phyloP scores from a whole-genome alignment of 2,329 filamentous ascomycete species.

The Cladorrhinum sp. region DNA sequence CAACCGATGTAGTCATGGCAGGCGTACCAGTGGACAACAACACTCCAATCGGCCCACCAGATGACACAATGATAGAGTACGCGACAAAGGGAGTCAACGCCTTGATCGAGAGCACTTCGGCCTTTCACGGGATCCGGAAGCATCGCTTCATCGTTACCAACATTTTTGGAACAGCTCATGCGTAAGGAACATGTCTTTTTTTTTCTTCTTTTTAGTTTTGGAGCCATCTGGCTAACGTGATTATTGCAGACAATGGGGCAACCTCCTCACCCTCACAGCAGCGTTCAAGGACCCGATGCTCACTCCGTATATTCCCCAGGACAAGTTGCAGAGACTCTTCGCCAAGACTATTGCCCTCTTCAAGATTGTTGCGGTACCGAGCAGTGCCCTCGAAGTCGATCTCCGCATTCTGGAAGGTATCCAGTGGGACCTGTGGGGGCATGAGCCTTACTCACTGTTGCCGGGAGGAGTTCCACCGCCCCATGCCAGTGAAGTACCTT shows the following conservation, averaged over 20 bases:
- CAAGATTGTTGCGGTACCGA: constrained; percentile 63
- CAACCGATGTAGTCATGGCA: constrained; percentile 12
- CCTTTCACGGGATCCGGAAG: constrained; percentile 66
- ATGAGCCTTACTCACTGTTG: background rate
- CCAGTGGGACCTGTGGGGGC: constrained; percentile 40
- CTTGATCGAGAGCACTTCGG: constrained; percentile 78
- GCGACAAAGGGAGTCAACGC: constrained; percentile 66
- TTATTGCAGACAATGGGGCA: constrained; percentile 83
- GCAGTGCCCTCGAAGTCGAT: constrained; percentile 72
- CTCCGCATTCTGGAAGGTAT: constrained; percentile 66
- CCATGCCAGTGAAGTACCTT: background rate
- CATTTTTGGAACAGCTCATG: constrained; percentile 90
- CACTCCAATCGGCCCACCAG: constrained; percentile 18
- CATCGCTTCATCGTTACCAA: constrained; percentile 85
- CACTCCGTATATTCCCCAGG: constrained; percentile 52
- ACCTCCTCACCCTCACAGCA: constrained; percentile 84
- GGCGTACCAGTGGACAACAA: constrained; percentile 11
- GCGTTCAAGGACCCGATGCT: constrained; percentile 68
- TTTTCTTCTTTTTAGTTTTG: constrained; percentile 5
- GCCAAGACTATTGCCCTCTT: constrained; percentile 75
- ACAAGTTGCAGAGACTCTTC: constrained; percentile 59
- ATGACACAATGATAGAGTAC: constrained; percentile 44
- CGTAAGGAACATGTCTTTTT: constrained; percentile 57
- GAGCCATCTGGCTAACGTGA: too few relatives aligned
- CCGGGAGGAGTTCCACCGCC: background rate